Evolutionary conservation across 352 stramenopile genomes (phyloP).

Genomic region (Globisporangium paddicum): DNA sequence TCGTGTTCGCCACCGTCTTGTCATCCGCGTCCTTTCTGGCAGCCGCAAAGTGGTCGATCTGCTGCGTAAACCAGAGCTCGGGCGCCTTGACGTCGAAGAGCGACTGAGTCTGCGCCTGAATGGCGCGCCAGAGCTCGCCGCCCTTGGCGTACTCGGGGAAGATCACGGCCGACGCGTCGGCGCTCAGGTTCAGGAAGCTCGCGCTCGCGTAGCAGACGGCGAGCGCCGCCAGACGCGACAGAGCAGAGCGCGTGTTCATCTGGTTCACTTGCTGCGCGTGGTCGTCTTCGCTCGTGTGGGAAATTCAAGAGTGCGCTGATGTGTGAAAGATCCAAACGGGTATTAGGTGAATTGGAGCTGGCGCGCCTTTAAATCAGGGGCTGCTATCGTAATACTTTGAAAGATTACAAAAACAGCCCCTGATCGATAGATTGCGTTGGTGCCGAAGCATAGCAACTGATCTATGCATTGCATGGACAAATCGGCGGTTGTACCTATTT

Average conservation of each 20-base stretch:
- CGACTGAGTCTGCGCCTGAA: slow-evolving; percentile 45
- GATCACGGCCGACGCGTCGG: slow-evolving; percentile 10
- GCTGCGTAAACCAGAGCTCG: slow-evolving; percentile 66
- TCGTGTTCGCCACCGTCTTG: slow-evolving; percentile 17
- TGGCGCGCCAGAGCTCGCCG: slow-evolving; percentile 43
- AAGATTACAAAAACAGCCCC: too few species aligned
- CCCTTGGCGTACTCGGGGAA: slow-evolving; percentile 40
- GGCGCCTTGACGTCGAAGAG: slow-evolving; percentile 32
- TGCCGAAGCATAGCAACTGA: too few species aligned
- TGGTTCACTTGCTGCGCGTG: not conserved
- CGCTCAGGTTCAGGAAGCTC: not conserved
- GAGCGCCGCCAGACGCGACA: not conserved
- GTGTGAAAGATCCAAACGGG: too few species aligned
- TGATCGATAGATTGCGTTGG: too few species aligned
- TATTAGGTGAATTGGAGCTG: too few species aligned
- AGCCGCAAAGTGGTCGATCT: slow-evolving; percentile 51
- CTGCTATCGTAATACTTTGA: too few species aligned
- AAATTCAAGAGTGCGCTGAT: not conserved
- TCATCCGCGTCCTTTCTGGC: not conserved
- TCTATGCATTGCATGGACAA: too few species aligned
- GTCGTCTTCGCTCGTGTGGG: not conserved
- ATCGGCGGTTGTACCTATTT: too few species aligned
- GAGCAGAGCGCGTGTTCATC: not conserved
- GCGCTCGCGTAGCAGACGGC: not conserved
- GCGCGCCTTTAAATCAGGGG: too few species aligned